A percentile compares a stretch with the other conserved stretches of the same genome.
phyloP scores from a whole-genome alignment of 2,329 filamentous ascomycete genomes.

The Aureobasidium sp. region DNA sequence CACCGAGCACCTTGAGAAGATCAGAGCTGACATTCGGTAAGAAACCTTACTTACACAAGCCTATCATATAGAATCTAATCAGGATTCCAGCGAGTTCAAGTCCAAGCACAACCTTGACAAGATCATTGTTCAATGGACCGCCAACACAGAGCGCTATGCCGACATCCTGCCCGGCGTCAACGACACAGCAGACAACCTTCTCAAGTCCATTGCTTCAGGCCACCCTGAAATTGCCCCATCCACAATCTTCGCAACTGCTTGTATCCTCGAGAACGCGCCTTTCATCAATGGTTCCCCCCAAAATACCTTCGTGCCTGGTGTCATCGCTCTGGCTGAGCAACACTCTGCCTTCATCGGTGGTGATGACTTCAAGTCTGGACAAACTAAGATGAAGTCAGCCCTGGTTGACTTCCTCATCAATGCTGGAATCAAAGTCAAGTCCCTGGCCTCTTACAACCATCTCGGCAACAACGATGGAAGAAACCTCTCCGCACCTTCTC shows the following conservation, averaged over 20 bases:
- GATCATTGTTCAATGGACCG: slow-evolving; percentile 96
- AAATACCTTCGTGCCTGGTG: slow-evolving; percentile 96
- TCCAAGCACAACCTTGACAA: slow-evolving; percentile 76
- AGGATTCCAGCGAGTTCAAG: slow-evolving; percentile 71
- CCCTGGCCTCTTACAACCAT: slow-evolving; percentile 98
- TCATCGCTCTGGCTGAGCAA: slow-evolving; percentile 79
- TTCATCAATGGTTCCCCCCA: slow-evolving; percentile 99
- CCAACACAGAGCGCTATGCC: slow-evolving; percentile 96
- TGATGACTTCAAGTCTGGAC: slow-evolving; percentile 99
- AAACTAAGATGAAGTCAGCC: slow-evolving; percentile 99
- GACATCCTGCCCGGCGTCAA: slow-evolving; percentile 84
- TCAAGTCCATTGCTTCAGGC: slow-evolving; percentile 77
- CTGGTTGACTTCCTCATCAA: slow-evolving; percentile 98
- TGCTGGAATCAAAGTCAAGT: slow-evolving; percentile 96
- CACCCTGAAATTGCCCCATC: slow-evolving; percentile 92
- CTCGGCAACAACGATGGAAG: slow-evolving; percentile 99
- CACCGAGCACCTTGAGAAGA: slow-evolving; percentile 81
- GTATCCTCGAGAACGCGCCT: slow-evolving; percentile 78
- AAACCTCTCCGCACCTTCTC: slow-evolving; percentile 94
- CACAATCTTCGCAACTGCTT: slow-evolving; percentile 91
- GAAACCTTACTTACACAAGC: neutral
- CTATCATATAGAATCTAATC: neutral
- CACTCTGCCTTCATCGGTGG: slow-evolving; percentile 88
- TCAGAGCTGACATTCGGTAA: slow-evolving; percentile 83
- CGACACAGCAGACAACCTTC: slow-evolving; percentile 89